A percentile compares a stretch with the other conserved stretches of the same genome.
Evolutionary conservation across 148 eudicot genomes (phyloP).

Genomic region (Silene latifolia): DNA sequence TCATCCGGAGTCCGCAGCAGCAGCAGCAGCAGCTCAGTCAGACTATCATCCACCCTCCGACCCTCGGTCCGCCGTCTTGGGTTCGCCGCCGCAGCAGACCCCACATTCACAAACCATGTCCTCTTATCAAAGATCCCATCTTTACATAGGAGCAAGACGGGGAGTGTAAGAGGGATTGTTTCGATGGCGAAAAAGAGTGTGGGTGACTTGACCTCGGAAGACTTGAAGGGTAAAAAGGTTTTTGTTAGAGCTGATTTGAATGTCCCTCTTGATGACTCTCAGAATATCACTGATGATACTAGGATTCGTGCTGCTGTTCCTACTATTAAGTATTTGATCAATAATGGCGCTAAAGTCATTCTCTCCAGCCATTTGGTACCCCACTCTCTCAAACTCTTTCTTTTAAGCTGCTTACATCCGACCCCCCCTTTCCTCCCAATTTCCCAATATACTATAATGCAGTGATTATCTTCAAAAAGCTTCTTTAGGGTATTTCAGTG

Average conservation of each 20-base stretch:
- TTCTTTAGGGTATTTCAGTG: too few species aligned
- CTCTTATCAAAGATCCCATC: conserved; percentile 45
- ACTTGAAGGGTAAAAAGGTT: conserved; percentile 81
- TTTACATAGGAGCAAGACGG: conserved; percentile 26
- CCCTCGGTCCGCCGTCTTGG: conserved; percentile 52
- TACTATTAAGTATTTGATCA: conserved; percentile 67
- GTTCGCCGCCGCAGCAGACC: conserved; percentile 45
- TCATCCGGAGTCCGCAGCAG: conserved; percentile 39
- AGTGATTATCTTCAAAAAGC: too few species aligned
- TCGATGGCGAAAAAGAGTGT: conserved; percentile 89
- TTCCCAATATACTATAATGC: too few species aligned
- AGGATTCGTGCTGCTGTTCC: conserved; percentile 87
- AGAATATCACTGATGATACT: conserved; percentile 84
- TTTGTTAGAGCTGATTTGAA: conserved; percentile 84
- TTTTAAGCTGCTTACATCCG: too few species aligned
- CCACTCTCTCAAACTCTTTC: too few species aligned
- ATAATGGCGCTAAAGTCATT: conserved; percentile 72
- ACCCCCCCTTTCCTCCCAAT: too few species aligned
- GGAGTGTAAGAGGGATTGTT: conserved; percentile 42
- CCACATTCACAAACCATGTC: conserved; percentile 47
- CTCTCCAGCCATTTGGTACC: conserved; percentile 68
- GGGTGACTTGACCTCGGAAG: conserved; percentile 53
- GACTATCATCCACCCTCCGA: conserved; percentile 40
- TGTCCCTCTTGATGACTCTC: conserved; percentile 75
- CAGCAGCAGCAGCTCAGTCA: conserved; percentile 23